Evolutionary conservation across 495 filamentous ascomycete species (phyloP).

Genomic region (Cairneyella variabilis): DNA sequence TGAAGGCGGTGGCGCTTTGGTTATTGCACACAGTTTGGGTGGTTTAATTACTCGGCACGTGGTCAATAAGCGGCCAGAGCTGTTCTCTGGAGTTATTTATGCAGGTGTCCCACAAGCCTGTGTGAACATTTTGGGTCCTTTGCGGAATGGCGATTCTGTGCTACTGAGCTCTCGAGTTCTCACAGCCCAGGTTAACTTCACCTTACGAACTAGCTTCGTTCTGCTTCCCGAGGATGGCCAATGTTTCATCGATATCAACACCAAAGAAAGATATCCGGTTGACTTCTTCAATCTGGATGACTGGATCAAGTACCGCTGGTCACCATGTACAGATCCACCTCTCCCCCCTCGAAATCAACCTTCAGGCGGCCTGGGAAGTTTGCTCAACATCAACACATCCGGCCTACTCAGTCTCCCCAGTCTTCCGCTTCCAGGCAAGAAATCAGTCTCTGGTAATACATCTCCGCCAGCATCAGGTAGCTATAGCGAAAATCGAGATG

Average conservation of each 20-base stretch:
- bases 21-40: conserved; percentile 88
- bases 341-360: conserved; percentile 39
- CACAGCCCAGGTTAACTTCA: conserved; percentile 93
- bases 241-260: conserved; percentile 83
- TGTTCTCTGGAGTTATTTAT: conserved; percentile 84
- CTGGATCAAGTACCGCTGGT: conserved; percentile 77
- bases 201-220: conserved; percentile 78
- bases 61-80: conserved; percentile 80
- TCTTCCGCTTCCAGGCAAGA: conserved; percentile 27
- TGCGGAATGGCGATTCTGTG: conserved; percentile 89
- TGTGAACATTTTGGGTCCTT: conserved; percentile 85
- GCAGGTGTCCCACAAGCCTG: conserved; percentile 82
- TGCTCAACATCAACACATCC: conserved; percentile 18
- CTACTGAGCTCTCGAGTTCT: conserved; percentile 85
- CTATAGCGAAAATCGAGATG: neutral
- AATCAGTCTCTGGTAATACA: conserved; percentile 5
- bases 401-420: conserved; percentile 25
- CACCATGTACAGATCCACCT: conserved; percentile 66
- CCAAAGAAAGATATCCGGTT: conserved; percentile 74
- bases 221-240: conserved; percentile 84
- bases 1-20: conserved; percentile 57
- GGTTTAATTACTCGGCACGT: conserved; percentile 88
- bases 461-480: neutral
- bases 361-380: conserved; percentile 12
- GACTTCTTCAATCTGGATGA: conserved; percentile 79